Percentiles rank a stretch among this genome's conserved stretches.
Conservation (phyloP, 441 rosid genomes). For the Croton setiger region DNA sequence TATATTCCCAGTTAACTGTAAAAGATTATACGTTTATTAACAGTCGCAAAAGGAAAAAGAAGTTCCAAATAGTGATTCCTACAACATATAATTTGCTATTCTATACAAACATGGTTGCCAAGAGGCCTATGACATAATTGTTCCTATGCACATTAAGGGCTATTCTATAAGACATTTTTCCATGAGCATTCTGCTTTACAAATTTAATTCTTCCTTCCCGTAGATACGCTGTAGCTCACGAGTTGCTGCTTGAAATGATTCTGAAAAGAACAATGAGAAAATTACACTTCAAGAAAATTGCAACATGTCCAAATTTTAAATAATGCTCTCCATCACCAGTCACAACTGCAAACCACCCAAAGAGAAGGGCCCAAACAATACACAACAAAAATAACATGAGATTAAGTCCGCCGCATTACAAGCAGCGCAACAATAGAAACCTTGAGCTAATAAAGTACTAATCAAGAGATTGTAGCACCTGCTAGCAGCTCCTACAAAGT, state of each 20-base stretch:
- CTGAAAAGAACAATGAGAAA: constrained; percentile 29
- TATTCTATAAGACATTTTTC: constrained; percentile 11
- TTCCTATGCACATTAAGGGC: constrained; percentile 21
- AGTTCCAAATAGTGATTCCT: neutral
- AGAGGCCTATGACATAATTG: neutral
- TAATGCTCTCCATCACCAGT: neutral
- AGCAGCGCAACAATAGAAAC: neutral
- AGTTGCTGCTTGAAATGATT: constrained; percentile 70
- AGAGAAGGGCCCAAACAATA: neutral
- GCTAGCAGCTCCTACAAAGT: neutral
- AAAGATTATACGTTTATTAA: constrained; percentile 6
- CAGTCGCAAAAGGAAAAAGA: neutral
- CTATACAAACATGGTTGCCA: neutral
- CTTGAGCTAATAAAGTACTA: neutral
- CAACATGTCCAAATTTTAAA: neutral
- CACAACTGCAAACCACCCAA: neutral
- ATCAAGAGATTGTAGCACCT: neutral
- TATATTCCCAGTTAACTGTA: neutral
- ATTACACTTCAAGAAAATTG: neutral
- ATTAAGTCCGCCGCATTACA: neutral
- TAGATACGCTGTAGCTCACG: constrained; percentile 75
- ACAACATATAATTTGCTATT: neutral
- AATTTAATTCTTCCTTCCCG: constrained; percentile 59
- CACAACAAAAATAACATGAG: neutral
- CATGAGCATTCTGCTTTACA: constrained; percentile 21